Evolutionary conservation across 768 basidiomycete genomes (phyloP).

Genomic region (Crassisporium funariophilum): DNA sequence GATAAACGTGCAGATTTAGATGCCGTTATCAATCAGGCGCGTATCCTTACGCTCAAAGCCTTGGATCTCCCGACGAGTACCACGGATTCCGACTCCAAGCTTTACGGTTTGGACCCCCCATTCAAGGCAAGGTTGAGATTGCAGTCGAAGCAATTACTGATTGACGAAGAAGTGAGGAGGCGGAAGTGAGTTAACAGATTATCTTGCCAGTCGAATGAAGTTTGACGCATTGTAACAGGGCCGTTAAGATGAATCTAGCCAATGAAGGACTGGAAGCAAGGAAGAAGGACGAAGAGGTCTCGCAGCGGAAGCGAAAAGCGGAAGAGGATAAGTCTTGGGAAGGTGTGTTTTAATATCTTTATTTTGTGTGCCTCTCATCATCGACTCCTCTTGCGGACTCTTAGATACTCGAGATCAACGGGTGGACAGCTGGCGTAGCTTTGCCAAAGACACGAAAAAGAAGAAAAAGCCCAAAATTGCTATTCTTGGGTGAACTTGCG

Average conservation of each 20-base stretch:
- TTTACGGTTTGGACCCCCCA: conserved; percentile 59
- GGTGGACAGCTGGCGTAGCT: conserved; percentile 83
- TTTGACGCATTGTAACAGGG: conserved; percentile 42
- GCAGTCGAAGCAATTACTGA: conserved; percentile 81
- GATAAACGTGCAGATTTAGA: conserved; percentile 81
- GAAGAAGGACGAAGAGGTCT: conserved; percentile 87
- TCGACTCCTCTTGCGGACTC: background rate
- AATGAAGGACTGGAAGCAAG: conserved; percentile 93
- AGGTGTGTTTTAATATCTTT: conserved; percentile 46
- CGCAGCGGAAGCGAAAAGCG: conserved; percentile 77
- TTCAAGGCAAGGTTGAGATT: conserved; percentile 68
- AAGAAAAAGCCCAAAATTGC: conserved; percentile 78
- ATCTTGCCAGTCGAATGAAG: background rate
- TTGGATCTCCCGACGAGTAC: conserved; percentile 63
- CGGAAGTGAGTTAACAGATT: conserved; percentile 60
- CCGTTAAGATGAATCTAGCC: conserved; percentile 87
- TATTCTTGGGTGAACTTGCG: conserved; percentile 58
- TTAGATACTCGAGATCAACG: conserved; percentile 76
- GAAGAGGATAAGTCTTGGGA: conserved; percentile 92
- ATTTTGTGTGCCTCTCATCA: background rate
- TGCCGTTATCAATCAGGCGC: conserved; percentile 76
- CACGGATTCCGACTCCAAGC: conserved; percentile 56
- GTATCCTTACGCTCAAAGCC: conserved; percentile 63
- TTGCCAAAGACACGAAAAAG: conserved; percentile 69
- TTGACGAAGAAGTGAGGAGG: conserved; percentile 86